Evolutionary conservation across 345 rosid genomes (phyloP), one percentile per base, ranked within the genome.

Genomic region (Acer campestre): DNA sequence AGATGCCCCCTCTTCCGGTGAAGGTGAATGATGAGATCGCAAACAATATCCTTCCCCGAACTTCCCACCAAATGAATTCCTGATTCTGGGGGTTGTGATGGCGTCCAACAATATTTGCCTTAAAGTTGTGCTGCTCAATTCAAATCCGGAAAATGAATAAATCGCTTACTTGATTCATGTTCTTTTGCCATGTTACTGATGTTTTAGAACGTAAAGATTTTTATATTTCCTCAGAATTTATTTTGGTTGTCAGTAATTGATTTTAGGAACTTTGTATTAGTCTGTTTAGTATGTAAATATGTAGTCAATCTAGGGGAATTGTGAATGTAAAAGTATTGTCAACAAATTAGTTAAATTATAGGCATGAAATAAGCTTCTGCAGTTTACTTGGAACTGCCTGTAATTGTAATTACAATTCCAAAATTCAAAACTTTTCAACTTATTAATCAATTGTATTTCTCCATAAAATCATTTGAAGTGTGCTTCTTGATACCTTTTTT

Each of bases 1-100:
- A 91, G 82, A 93, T 93, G 96, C 96, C 98, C 56, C 93, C 90
- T 11, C 92, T 93, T 80, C 96, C 98, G 1, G 89, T 89, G 76
- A 91, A 90, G 84, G 69, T 93, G 77, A 91, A 93, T 11, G 94
- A 93, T 42, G 94, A 93, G 75, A 87, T 92, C 22, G 93, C 92
- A 35, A 89, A 83, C 74, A 82, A 90, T 31, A 82, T 90, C 82
- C 93, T 90, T 61, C 88, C 88, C 62, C 84, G 82, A 18, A 51
- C 92, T 3, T 70, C 93, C 17, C 92, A 83, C 84, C 86, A 75
- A 73, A 82, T 79, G 84, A 86, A 85, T 85, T 80, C 86, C 18
- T 89, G 90, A 88, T 81, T 53, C 49, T 40, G 73, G 63, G 7
- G 20, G 29, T 56, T 22, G 79, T 22, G 48, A 48, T 76, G 55